phyloP scores from a whole-genome alignment of 768 basidiomycete genomes.

The Rhodotorula toruloides region DNA sequence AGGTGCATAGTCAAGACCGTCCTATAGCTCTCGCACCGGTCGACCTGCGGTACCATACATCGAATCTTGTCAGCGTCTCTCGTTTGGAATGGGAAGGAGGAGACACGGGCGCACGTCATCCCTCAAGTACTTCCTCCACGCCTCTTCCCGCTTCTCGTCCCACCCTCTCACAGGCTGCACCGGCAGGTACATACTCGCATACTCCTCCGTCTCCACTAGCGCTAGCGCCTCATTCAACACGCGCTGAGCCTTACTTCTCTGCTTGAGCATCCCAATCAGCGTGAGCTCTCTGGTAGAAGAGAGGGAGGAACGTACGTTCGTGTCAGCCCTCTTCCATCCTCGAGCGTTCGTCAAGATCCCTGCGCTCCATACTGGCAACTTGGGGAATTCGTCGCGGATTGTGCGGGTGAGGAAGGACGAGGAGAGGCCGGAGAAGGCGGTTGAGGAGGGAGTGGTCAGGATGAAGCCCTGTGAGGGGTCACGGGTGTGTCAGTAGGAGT shows the following conservation, averaged over 20 bases:
- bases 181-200: constrained; percentile 23
- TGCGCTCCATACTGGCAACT: constrained; percentile 19
- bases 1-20: constrained; percentile 4
- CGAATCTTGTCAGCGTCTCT: neutral
- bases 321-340: constrained; percentile 23
- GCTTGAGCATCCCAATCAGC: neutral
- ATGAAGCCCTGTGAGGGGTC: constrained; percentile 27
- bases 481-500: neutral
- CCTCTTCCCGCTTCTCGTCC: neutral
- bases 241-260: constrained; percentile 26
- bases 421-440: constrained; percentile 31
- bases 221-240: constrained; percentile 21
- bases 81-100: neutral
- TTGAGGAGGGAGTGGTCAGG: constrained; percentile 13
- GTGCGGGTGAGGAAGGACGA: constrained; percentile 18
- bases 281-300: too few species aligned
- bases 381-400: constrained; percentile 34
- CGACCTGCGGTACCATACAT: neutral
- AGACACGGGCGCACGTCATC: constrained; percentile 13
- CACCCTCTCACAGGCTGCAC: constrained; percentile 14
- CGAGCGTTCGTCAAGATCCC: constrained; percentile 7
- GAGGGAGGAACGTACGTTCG: constrained; percentile 2
- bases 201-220: constrained; percentile 19
- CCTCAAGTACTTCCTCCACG: constrained; percentile 13
- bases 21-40: constrained; percentile 6